Conservation (phyloP, 495 filamentous ascomycete species). For the Xylaria sp. region DNA sequence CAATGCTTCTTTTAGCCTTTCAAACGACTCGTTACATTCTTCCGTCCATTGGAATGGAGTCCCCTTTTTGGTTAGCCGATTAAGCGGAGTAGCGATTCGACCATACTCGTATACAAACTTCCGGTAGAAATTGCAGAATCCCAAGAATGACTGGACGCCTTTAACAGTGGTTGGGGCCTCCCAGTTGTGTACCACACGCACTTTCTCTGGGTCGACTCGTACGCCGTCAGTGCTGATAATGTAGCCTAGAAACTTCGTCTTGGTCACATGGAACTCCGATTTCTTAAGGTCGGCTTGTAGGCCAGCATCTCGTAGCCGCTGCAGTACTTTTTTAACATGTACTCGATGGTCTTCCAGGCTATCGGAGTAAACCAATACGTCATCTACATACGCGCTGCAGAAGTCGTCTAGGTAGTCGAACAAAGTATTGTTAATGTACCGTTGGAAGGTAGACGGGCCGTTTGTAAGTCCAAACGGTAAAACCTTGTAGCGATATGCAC, state of each 20-base stretch:
- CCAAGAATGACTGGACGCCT: background rate
- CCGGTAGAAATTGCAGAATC: constrained; percentile 14
- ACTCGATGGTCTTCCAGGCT: background rate
- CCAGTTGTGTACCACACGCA: background rate
- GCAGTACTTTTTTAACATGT: background rate
- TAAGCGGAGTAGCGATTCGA: background rate
- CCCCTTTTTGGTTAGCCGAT: background rate
- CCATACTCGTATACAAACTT: background rate
- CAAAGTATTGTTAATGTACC: constrained; percentile 42
- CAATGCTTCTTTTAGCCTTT: background rate
- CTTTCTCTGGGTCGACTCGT: background rate
- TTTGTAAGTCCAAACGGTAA: constrained; percentile 45
- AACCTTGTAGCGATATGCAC: constrained; percentile 43
- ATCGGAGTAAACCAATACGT: constrained; percentile 37
- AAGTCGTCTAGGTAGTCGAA: constrained; percentile 37
- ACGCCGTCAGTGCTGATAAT: constrained; percentile 1
- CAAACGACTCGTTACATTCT: background rate
- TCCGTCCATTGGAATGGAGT: background rate
- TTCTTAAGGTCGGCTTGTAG: constrained; percentile 10
- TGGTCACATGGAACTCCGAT: constrained; percentile 1
- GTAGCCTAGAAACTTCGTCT: background rate
- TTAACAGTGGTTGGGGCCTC: background rate
- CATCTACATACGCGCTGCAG: constrained; percentile 38
- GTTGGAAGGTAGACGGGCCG: constrained; percentile 36
- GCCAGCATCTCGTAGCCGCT: background rate